A percentile compares a stretch with the other conserved stretches of the same genome.
Conservation (phyloP, 2,329 filamentous ascomycete genomes). For the Macrophomina pseudophaseolina region DNA sequence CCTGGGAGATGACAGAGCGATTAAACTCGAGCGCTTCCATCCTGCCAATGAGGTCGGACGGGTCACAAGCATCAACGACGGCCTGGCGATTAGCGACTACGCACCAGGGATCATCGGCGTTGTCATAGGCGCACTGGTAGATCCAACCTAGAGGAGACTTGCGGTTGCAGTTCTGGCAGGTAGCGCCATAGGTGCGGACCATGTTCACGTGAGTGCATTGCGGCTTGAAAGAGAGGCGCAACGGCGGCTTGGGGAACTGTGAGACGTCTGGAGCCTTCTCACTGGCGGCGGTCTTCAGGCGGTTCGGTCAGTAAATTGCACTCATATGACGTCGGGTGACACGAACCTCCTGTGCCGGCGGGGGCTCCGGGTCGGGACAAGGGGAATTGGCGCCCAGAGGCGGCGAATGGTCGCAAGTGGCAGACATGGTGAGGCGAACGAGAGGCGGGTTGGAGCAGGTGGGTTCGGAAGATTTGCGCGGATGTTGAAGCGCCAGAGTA, state of each 20-base stretch:
- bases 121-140: slow-evolving; percentile 74
- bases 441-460: background rate
- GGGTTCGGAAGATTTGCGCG: background rate
- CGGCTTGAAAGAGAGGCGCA: slow-evolving; percentile 17
- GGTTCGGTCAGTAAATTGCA: slow-evolving; percentile 14
- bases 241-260: slow-evolving; percentile 6
- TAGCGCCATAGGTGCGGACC: slow-evolving; percentile 65
- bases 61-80: slow-evolving; percentile 20
- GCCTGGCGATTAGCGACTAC: background rate
- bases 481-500: slow-evolving; percentile 8
- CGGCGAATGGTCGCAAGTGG: background rate
- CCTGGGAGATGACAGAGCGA: slow-evolving; percentile 40
- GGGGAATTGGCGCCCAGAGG: background rate
- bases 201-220: slow-evolving; percentile 72
- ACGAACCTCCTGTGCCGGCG: background rate
- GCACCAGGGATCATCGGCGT: slow-evolving; percentile 30
- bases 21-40: slow-evolving; percentile 37
- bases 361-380: slow-evolving; percentile 1
- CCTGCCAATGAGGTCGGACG: slow-evolving; percentile 28
- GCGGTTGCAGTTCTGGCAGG: slow-evolving; percentile 65
- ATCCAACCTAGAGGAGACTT: slow-evolving; percentile 70
- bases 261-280: slow-evolving; percentile 5
- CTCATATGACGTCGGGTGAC: slow-evolving; percentile 17
- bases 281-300: background rate
- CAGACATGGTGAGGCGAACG: background rate